Base-by-base conservation (phyloP, 2,329 filamentous ascomycete genomes). In the Sporothrix dimorphospora region DNA sequence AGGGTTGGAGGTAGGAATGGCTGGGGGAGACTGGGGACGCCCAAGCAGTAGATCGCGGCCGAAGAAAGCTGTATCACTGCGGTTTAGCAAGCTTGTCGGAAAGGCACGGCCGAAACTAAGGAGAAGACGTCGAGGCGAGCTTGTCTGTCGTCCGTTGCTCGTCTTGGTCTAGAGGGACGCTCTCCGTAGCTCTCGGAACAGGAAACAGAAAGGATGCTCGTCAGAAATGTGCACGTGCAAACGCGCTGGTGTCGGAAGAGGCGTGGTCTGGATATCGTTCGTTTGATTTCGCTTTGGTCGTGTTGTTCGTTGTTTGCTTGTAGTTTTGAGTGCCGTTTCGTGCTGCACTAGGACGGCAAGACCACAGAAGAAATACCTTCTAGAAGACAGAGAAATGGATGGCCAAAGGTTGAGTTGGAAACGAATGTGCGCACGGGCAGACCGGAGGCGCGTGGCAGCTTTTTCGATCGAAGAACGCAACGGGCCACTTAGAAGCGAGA, bases 41-140 rank as follows among this genome's bases (percentile, higher is more conserved):
- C 59, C 59, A 65, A 65, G 59, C 38, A 16, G 53, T 19, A 45
- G n/a, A 11, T 42, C 57, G 57, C 11, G 57, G n/a, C n/a, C 57
- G 19, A 42, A 5, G 11, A 24, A 63, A 24, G n/a, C 53, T 57
- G 27, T n/a, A 19, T 24, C 24, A 34, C 53, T 57, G 27, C 27
- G 27, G 53, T 24, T 40, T 9, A 14, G 16, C 12, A 47, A 19
- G 42, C 42, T 19, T 24, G n/a, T 3, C 7, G 34, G 4, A 7
- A 53, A 61, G 21, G 34, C n/a, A 19, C 21, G 34, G 57, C n/a
- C 11, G 34, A 24, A 42, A n/a, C 34, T 40, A 45, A 38, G 38
- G 59, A 65, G 38, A 45, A 38, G 38, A n/a, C n/a, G n/a, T 45
- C 11, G 12, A 63, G n/a, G 59, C 38, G 59, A 45, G 38, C 59